These are phyloP conservation scores for Penicillium janthinellum DNA, from an alignment of 2,329 filamentous ascomycete genomes.

Conservation along the genomic window DNA sequence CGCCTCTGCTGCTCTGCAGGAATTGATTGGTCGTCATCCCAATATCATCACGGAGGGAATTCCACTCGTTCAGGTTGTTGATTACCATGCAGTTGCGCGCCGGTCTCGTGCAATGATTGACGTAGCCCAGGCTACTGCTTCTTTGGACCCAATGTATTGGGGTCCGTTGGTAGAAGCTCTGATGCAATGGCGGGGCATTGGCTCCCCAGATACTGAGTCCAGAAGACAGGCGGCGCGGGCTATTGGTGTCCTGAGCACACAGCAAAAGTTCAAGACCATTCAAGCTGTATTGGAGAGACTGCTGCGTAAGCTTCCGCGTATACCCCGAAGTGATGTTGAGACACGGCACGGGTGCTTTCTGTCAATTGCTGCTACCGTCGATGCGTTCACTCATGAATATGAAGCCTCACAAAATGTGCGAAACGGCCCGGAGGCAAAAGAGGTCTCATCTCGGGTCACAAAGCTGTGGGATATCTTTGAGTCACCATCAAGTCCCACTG, in stretches of 20 bases:
- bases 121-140: constrained; percentile 69
- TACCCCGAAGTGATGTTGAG: constrained; percentile 44
- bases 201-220: constrained; percentile 72
- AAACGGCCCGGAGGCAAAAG: constrained; percentile 25
- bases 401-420: constrained; percentile 19
- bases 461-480: constrained; percentile 44
- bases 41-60: constrained; percentile 83
- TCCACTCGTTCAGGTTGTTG: constrained; percentile 80
- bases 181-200: constrained; percentile 84
- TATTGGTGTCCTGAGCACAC: constrained; percentile 57
- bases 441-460: constrained; percentile 33
- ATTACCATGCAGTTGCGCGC: constrained; percentile 92
- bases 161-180: constrained; percentile 69
- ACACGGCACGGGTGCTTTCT: constrained; percentile 49
- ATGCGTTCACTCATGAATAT: constrained; percentile 33
- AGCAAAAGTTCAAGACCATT: constrained; percentile 36
- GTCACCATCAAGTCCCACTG: constrained; percentile 35
- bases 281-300: constrained; percentile 36
- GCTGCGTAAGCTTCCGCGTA: constrained; percentile 37
- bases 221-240: constrained; percentile 71
- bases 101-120: constrained; percentile 77
- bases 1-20: constrained; percentile 89
- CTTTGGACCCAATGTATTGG: constrained; percentile 66
- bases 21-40: constrained; percentile 89
- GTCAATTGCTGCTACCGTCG: constrained; percentile 42